Evolutionary conservation across 129 eudicot genomes (phyloP), one percentile per base, ranked within the genome.

Genomic region (Centrapalus pauciflorus): DNA sequence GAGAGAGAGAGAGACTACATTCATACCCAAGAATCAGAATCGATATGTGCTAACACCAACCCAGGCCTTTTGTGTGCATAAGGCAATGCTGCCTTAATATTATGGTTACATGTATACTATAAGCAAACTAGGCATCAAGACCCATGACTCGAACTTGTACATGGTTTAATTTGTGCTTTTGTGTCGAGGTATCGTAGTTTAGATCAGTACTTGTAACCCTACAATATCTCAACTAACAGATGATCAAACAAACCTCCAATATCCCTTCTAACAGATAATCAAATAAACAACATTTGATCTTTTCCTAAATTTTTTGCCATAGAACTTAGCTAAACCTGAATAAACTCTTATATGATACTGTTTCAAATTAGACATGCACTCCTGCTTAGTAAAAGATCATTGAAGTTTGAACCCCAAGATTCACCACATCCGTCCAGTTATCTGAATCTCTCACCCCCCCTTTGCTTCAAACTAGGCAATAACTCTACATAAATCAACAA

Each of bases 361-460:
- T 38, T 64, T 26, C 55, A 43, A 64, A n/a, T 45, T 17, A 46
- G 19, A n/a, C n/a, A n/a, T n/a, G n/a, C n/a, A n/a, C n/a, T 19
- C 41, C 3, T 16, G 57, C 24, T 45, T 46, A 3, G 37, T 37
- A 21, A 37, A n/a, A 40, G 3, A 14, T n/a, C n/a, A n/a, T n/a
- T n/a, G n/a, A n/a, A n/a, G n/a, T 17, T 14, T 64, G 38, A 19
- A n/a, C 45, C 16, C 17, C 33, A 11, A 64, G 25, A 27, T 8
- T 64, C 41, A 14, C 16, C 70, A 64, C 35, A 32, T 59, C 51
- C 51, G 9, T n/a, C 68, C 52, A 25, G 25, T 40, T 25, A 64
- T 43, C 26, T n/a, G 19, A 43, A 12, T 14, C 50, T 43, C 8
- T 20, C n/a, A n/a, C n/a, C 50, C 50, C 50, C 14, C 3, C 3